Percentiles rank a stretch among this genome's conserved stretches.
Evolutionary conservation across 2,329 filamentous ascomycete genomes (phyloP).

Genomic region (Trichothecium roseum): DNA sequence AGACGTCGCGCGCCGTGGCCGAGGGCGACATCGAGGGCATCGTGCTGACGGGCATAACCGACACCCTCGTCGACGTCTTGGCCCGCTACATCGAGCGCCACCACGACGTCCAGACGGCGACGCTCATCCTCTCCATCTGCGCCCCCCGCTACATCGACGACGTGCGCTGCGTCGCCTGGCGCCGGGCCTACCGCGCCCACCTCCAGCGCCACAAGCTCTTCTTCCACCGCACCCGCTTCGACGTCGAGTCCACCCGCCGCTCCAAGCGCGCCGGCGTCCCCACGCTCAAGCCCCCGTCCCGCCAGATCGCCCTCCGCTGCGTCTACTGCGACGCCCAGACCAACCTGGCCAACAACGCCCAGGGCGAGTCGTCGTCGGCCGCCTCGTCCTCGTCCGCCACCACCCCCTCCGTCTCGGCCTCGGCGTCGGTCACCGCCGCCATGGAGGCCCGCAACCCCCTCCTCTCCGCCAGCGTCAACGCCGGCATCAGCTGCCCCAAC

Average conservation of each 20-base stretch:
- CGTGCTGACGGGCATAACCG: constrained; percentile 66
- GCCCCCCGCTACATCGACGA: constrained; percentile 70
- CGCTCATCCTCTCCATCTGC: constrained; percentile 63
- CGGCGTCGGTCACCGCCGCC: constrained; percentile 8
- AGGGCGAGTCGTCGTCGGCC: neutral
- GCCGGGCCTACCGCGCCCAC: constrained; percentile 59
- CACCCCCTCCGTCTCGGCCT: constrained; percentile 6
- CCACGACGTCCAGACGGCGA: constrained; percentile 69
- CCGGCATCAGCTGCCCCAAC: constrained; percentile 54
- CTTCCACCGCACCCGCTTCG: constrained; percentile 66
- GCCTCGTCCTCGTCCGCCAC: neutral
- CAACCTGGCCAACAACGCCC: constrained; percentile 30
- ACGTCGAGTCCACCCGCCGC: constrained; percentile 63
- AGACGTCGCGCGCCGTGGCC: constrained; percentile 48
- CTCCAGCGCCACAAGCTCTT: constrained; percentile 65
- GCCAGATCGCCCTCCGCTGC: constrained; percentile 67
- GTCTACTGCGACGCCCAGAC: constrained; percentile 61
- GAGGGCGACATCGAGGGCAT: constrained; percentile 69
- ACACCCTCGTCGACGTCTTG: constrained; percentile 62
- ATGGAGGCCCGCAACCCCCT: constrained; percentile 41
- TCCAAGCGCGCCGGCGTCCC: constrained; percentile 53
- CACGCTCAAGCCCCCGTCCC: constrained; percentile 52
- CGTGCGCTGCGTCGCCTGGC: constrained; percentile 64
- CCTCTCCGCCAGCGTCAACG: constrained; percentile 44
- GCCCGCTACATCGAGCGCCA: constrained; percentile 67